Conservation (phyloP, 441 rosid genomes). For the Bruguiera hainesii region DNA sequence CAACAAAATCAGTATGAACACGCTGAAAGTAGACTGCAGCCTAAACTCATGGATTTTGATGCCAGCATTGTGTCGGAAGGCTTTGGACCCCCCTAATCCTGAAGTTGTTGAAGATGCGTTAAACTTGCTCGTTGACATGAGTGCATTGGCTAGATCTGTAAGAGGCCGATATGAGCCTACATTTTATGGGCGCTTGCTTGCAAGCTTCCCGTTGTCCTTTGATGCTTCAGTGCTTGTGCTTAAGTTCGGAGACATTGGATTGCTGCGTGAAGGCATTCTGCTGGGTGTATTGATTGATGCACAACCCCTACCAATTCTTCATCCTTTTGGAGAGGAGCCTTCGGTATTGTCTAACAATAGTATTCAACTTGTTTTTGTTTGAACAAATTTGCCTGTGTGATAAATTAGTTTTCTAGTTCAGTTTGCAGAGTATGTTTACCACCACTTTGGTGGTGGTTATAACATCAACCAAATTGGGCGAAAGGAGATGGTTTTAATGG, state of each 20-base stretch:
- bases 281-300: slow-evolving; percentile 81
- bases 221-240: slow-evolving; percentile 75
- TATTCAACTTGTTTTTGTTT: slow-evolving; percentile 18
- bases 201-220: slow-evolving; percentile 78
- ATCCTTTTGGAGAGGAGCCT: slow-evolving; percentile 75
- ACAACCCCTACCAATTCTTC: slow-evolving; percentile 75
- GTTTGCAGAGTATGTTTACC: slow-evolving; percentile 55
- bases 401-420: slow-evolving; percentile 29
- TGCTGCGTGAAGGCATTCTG: slow-evolving; percentile 86
- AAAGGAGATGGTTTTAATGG: slow-evolving; percentile 61
- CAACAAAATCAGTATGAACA: not conserved
- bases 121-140: slow-evolving; percentile 53
- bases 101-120: slow-evolving; percentile 75
- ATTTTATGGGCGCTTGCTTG: slow-evolving; percentile 81
- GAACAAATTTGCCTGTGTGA: slow-evolving; percentile 16
- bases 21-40: slow-evolving; percentile 6
- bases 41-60: slow-evolving; percentile 32
- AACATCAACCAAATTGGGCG: slow-evolving; percentile 45
- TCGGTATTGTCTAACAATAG: slow-evolving; percentile 49
- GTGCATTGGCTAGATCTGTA: slow-evolving; percentile 52
- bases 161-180: slow-evolving; percentile 86
- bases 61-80: slow-evolving; percentile 74
- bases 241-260: slow-evolving; percentile 81
- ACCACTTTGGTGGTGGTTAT: slow-evolving; percentile 50
- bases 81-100: slow-evolving; percentile 80